Evolutionary conservation across 805 yeast species (phyloP).

Genomic region (Starmerella vitae): DNA sequence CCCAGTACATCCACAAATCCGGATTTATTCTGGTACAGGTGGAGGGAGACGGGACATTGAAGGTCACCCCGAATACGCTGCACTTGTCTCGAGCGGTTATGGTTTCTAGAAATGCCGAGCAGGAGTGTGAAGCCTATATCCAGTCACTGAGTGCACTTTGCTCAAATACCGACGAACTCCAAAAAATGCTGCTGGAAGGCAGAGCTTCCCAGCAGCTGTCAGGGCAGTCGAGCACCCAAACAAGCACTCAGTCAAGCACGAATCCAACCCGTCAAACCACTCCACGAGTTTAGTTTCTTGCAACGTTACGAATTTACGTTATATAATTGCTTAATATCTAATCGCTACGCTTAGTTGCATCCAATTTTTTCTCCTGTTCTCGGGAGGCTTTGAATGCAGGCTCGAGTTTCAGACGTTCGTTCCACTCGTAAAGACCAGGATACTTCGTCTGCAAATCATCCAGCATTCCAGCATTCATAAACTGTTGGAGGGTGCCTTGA

Average conservation of each 20-base stretch:
- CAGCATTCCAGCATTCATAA: slow-evolving; percentile 3
- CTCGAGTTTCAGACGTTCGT: slow-evolving; percentile 9
- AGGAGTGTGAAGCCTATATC: slow-evolving; percentile 14
- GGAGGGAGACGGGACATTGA: slow-evolving; percentile 60
- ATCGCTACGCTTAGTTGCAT: no score
- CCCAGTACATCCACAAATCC: slow-evolving; percentile 80
- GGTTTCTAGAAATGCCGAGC: slow-evolving; percentile 8
- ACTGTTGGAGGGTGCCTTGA: slow-evolving; percentile 8
- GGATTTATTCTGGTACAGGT: slow-evolving; percentile 87
- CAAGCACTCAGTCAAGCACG: no score
- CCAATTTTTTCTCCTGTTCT: slow-evolving; percentile 9
- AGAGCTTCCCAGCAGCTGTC: background rate
- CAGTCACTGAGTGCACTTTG: slow-evolving; percentile 5
- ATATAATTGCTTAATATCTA: no score
- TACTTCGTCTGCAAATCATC: slow-evolving; percentile 6
- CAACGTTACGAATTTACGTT: no score
- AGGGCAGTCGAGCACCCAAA: background rate
- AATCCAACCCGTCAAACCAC: no score
- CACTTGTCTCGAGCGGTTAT: slow-evolving; percentile 46
- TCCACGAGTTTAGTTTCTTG: no score
- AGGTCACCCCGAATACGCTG: slow-evolving; percentile 75
- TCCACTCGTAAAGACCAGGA: slow-evolving; percentile 18
- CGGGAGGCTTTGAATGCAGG: slow-evolving; percentile 1
- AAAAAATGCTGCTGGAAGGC: slow-evolving; percentile 9
- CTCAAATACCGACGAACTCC: slow-evolving; percentile 4